These are phyloP conservation scores for Acmispon strigosus DNA, from an alignment of 306 rosid species.

Conservation along the genomic window DNA sequence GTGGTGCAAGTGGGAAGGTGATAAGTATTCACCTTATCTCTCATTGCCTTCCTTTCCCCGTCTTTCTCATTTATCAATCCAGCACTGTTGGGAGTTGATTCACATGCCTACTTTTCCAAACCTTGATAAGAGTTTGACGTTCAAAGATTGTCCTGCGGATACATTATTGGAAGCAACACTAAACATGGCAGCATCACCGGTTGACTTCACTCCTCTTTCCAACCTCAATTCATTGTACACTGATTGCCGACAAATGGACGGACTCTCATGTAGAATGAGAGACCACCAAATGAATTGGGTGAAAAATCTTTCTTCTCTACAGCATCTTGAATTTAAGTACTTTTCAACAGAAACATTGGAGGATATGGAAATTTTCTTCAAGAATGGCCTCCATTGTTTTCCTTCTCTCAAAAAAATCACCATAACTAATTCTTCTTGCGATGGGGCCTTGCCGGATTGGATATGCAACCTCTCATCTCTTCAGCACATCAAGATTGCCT, in stretches of 20 bases:
- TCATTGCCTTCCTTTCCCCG: neutral
- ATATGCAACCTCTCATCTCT: conserved; percentile 2
- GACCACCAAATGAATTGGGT: no score
- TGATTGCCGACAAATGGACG: no score
- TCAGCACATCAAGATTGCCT: neutral
- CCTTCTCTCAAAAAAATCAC: neutral
- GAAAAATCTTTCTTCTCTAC: neutral
- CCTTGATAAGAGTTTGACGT: neutral
- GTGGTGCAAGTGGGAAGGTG: neutral
- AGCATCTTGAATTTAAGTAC: neutral
- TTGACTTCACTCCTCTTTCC: neutral
- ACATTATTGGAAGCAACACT: neutral
- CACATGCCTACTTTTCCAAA: neutral
- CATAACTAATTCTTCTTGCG: neutral
- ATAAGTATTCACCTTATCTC: no score
- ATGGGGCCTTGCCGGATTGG: neutral
- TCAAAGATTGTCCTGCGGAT: neutral
- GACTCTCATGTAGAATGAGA: no score
- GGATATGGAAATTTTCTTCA: neutral
- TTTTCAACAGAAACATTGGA: no score
- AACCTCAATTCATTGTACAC: no score
- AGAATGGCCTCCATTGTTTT: neutral
- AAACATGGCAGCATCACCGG: neutral
- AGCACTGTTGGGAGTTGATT: fast-evolving
- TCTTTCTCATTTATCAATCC: neutral